Evolutionary conservation across 116 monocot species (phyloP).

Genomic region (Cymodocea nodosa): DNA sequence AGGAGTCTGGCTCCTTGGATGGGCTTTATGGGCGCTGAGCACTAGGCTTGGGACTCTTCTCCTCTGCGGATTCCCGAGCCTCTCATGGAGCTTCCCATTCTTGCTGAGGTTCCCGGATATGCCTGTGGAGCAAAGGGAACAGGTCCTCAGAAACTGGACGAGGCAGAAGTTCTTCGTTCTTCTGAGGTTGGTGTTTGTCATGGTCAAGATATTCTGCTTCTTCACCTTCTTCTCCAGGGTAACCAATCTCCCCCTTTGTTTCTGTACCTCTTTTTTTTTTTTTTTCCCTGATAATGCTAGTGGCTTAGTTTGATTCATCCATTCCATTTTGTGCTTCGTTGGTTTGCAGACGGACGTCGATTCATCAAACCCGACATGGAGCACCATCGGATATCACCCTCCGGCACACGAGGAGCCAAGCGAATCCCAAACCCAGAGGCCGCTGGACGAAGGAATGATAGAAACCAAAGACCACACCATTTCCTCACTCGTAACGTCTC

Average conservation of each 20-base stretch:
- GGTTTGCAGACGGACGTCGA: slow-evolving; percentile 26
- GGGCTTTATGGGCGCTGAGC: slow-evolving; percentile 43
- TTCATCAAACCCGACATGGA: slow-evolving; percentile 52
- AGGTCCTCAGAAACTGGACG: slow-evolving; percentile 53
- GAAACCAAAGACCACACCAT: slow-evolving; percentile 42
- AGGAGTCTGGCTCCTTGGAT: slow-evolving; percentile 21
- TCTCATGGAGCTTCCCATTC: slow-evolving; percentile 40
- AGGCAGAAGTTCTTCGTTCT: slow-evolving; percentile 22
- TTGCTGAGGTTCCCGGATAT: slow-evolving; percentile 56
- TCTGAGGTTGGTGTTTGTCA: slow-evolving; percentile 49
- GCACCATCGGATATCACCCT: slow-evolving; percentile 43
- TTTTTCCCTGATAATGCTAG: too few relatives aligned
- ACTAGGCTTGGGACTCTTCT: slow-evolving; percentile 68
- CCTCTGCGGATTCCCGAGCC: slow-evolving; percentile 45
- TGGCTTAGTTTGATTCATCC: neutral
- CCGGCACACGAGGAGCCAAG: slow-evolving; percentile 7
- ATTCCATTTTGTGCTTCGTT: neutral
- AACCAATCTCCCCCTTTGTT: neutral
- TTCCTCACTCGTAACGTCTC: slow-evolving; percentile 32
- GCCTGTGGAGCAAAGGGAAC: slow-evolving; percentile 51
- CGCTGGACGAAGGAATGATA: slow-evolving; percentile 69
- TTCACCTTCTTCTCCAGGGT: slow-evolving; percentile 74
- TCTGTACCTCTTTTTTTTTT: neutral
- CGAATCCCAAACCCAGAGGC: slow-evolving; percentile 19
- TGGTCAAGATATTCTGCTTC: slow-evolving; percentile 39